Evolutionary conservation across 2,329 filamentous ascomycete genomes (phyloP).

Genomic region (Lasiodiplodia gonubiensis): DNA sequence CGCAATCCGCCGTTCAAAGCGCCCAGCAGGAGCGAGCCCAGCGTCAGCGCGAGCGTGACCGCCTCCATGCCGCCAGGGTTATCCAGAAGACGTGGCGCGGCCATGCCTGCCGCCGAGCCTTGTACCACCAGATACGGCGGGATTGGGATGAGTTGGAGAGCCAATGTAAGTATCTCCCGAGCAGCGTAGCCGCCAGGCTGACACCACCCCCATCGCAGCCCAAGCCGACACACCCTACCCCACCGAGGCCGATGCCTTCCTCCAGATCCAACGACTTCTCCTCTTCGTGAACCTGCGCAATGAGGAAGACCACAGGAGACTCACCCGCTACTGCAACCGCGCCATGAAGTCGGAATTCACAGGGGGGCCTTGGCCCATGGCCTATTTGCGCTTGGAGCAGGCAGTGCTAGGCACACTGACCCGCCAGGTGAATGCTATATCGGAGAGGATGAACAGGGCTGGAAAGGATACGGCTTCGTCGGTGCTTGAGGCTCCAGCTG

Average conservation of each 20-base stretch:
- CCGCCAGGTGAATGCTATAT: slow-evolving; percentile 32
- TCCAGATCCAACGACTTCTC: slow-evolving; percentile 51
- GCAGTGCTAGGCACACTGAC: slow-evolving; percentile 46
- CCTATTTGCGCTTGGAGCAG: slow-evolving; percentile 50
- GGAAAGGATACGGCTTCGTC: neutral
- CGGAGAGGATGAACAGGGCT: slow-evolving; percentile 22
- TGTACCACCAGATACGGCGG: slow-evolving; percentile 60
- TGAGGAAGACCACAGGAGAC: slow-evolving; percentile 47
- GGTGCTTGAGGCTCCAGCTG: slow-evolving; percentile 10
- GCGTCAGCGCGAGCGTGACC: slow-evolving; percentile 80
- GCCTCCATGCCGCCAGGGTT: slow-evolving; percentile 71
- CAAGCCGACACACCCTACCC: slow-evolving; percentile 39
- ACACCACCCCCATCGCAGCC: neutral
- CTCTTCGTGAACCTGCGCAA: slow-evolving; percentile 49
- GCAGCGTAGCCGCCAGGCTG: neutral
- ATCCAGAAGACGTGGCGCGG: slow-evolving; percentile 88
- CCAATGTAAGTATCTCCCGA: slow-evolving; percentile 32
- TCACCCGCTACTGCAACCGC: slow-evolving; percentile 48
- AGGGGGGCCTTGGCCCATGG: slow-evolving; percentile 47
- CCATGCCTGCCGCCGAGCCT: slow-evolving; percentile 64
- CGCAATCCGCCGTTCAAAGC: slow-evolving; percentile 79
- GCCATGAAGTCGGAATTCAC: slow-evolving; percentile 41
- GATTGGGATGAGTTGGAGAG: slow-evolving; percentile 42
- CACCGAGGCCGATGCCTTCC: slow-evolving; percentile 46
- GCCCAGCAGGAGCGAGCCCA: slow-evolving; percentile 85